phyloP scores from a whole-genome alignment of 2,329 filamentous ascomycete genomes.

The Didymella pomorum region DNA sequence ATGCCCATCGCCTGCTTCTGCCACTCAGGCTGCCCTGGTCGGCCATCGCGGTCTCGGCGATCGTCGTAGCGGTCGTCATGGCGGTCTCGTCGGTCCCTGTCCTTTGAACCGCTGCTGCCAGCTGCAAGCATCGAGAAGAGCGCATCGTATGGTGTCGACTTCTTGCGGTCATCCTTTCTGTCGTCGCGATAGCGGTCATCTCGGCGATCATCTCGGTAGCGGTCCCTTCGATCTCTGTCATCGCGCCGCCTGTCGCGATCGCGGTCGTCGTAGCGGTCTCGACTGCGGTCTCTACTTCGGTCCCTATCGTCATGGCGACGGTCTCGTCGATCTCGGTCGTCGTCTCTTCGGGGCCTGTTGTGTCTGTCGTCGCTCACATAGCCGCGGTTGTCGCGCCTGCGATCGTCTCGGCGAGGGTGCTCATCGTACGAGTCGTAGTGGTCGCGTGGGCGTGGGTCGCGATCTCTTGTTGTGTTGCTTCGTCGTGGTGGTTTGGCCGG shows the following conservation, averaged over 20 bases:
- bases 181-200: conserved; percentile 25
- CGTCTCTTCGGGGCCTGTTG: conserved; percentile 31
- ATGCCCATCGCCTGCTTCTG: conserved; percentile 43
- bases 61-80: conserved; percentile 30
- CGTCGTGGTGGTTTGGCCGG: conserved; percentile 33
- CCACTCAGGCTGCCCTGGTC: conserved; percentile 36
- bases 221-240: conserved; percentile 25
- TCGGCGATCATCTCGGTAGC: conserved; percentile 17
- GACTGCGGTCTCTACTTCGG: conserved; percentile 11
- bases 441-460: conserved; percentile 28
- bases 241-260: conserved; percentile 21
- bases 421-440: conserved; percentile 42
- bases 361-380: conserved; percentile 39
- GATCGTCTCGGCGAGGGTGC: conserved; percentile 28
- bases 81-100: conserved; percentile 26
- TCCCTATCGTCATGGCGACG: conserved; percentile 26
- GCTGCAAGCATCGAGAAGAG: conserved; percentile 20
- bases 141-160: conserved; percentile 18
- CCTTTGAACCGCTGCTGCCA: conserved; percentile 25
- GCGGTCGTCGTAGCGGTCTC: conserved; percentile 16
- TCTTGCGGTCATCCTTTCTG: conserved; percentile 27
- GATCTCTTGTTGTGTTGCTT: conserved; percentile 24
- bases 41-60: conserved; percentile 26
- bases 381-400: conserved; percentile 32
- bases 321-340: conserved; percentile 24